Percentiles rank a stretch among this genome's conserved stretches.
These are phyloP conservation scores for Metschnikowia bowlesiae DNA, from an alignment of 805 yeast genomes.

Conservation along the genomic window DNA sequence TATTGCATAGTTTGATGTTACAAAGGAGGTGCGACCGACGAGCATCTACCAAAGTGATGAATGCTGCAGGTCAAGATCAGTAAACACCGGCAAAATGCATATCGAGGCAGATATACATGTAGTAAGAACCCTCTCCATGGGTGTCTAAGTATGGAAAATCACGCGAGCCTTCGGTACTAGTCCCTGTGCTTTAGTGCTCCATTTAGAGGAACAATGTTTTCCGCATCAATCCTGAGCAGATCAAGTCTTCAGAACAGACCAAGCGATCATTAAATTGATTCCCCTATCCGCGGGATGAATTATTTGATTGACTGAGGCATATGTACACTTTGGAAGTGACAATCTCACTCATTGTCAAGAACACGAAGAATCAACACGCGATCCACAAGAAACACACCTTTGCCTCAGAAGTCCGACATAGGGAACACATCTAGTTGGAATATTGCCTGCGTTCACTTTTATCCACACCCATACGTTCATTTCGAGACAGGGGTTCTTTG, in stretches of 20 bases:
- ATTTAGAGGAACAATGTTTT: background rate
- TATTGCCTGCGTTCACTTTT: constrained; percentile 1
- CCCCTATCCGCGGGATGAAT: too few relatives aligned
- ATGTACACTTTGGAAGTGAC: background rate
- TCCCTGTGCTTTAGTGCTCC: background rate
- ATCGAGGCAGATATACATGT: background rate
- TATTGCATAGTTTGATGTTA: background rate
- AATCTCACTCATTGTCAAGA: background rate
- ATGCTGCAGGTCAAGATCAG: constrained; percentile 1
- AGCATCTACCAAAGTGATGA: background rate
- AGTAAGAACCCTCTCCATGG: background rate
- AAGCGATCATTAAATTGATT: too few relatives aligned
- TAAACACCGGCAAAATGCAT: background rate
- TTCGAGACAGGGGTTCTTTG: constrained; percentile 15
- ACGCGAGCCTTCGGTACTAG: too few relatives aligned
- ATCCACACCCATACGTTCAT: constrained; percentile 16
- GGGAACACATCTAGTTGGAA: background rate
- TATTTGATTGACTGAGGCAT: too few relatives aligned
- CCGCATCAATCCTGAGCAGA: background rate
- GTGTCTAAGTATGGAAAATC: background rate
- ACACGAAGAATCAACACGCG: too few relatives aligned
- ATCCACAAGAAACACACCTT: background rate
- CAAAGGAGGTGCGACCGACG: background rate
- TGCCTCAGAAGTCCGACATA: background rate
- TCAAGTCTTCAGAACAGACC: background rate